Evolutionary conservation across 257 asterid genomes (phyloP).

Genomic region (Solanum infundibuliforme): DNA sequence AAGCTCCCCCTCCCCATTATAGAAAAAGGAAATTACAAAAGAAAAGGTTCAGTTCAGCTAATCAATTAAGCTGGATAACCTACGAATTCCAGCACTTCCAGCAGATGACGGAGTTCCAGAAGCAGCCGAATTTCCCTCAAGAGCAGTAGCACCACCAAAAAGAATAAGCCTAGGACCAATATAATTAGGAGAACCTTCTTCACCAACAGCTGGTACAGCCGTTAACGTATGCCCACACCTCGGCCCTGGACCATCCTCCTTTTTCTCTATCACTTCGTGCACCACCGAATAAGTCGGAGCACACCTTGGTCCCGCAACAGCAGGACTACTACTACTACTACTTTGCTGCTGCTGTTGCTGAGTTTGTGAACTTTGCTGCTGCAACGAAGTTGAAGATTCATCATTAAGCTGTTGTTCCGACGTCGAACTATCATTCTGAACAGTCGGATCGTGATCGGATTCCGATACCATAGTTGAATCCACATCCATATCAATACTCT

Average conservation of each 20-base stretch:
- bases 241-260: constrained; percentile 99
- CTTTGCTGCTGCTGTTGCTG: constrained; percentile 27
- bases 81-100: constrained; percentile 94
- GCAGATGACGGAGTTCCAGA: constrained; percentile 94
- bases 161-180: constrained; percentile 83
- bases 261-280: constrained; percentile 61
- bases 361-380: constrained; percentile 1
- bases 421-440: constrained; percentile 7
- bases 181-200: constrained; percentile 78
- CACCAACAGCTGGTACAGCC: constrained; percentile 95
- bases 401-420: constrained; percentile 46
- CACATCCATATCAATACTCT: constrained; percentile 40
- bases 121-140: constrained; percentile 92
- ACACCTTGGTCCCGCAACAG: constrained; percentile 70
- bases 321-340: constrained; percentile 17
- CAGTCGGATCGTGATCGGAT: constrained; percentile 55
- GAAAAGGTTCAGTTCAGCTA: neutral
- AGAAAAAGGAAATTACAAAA: neutral
- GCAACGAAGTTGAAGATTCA: constrained; percentile 7
- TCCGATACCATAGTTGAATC: constrained; percentile 54
- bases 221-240: constrained; percentile 95
- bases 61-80: neutral
- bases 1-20: neutral
- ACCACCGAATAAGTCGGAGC: constrained; percentile 83
- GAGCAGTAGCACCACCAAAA: constrained; percentile 96